A percentile compares a stretch with the other conserved stretches of the same genome.
These are phyloP conservation scores for Heimioporus sp. DNA, from an alignment of 768 basidiomycete genomes.

Conservation along the genomic window DNA sequence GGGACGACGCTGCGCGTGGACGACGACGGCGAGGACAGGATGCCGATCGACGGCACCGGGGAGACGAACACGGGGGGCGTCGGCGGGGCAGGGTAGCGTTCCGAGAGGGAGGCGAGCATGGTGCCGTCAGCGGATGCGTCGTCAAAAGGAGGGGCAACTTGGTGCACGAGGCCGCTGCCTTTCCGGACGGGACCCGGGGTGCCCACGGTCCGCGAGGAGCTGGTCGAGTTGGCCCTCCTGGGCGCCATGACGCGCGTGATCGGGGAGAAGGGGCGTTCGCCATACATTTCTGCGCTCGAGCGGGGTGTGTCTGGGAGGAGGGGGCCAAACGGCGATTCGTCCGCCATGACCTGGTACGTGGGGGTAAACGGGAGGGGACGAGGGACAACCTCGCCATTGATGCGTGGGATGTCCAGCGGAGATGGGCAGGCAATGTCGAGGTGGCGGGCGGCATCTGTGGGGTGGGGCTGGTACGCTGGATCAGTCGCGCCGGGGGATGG, in stretches of 20 bases:
- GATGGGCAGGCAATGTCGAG: background rate
- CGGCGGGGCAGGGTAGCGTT: slow-evolving; percentile 29
- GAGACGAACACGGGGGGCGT: slow-evolving; percentile 29
- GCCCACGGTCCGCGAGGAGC: slow-evolving; percentile 7
- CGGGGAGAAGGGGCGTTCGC: slow-evolving; percentile 28
- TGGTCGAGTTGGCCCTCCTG: background rate
- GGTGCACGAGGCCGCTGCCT: slow-evolving; percentile 19
- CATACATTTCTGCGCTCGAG: slow-evolving; percentile 28
- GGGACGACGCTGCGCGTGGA: slow-evolving; percentile 17
- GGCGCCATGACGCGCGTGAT: slow-evolving; percentile 21
- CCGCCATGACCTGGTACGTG: slow-evolving; percentile 13
- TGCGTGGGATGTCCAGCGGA: slow-evolving; percentile 12
- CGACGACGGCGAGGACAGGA: slow-evolving; percentile 23
- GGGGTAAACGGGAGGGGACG: slow-evolving; percentile 16
- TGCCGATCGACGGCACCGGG: slow-evolving; percentile 20
- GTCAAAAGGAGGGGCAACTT: background rate
- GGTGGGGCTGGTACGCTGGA: background rate
- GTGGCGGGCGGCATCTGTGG: background rate
- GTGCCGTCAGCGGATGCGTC: slow-evolving; percentile 1
- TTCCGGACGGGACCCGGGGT: slow-evolving; percentile 8
- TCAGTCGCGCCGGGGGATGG: background rate
- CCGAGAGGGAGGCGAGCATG: slow-evolving; percentile 26
- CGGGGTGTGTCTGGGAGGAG: slow-evolving; percentile 28
- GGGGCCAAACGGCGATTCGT: slow-evolving; percentile 31
- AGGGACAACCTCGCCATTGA: background rate